Percentiles rank a stretch among this genome's conserved stretches.
These are phyloP conservation scores for Pestalotiopsis sp. DNA, from an alignment of 2,329 filamentous ascomycete genomes.

Conservation along the genomic window DNA sequence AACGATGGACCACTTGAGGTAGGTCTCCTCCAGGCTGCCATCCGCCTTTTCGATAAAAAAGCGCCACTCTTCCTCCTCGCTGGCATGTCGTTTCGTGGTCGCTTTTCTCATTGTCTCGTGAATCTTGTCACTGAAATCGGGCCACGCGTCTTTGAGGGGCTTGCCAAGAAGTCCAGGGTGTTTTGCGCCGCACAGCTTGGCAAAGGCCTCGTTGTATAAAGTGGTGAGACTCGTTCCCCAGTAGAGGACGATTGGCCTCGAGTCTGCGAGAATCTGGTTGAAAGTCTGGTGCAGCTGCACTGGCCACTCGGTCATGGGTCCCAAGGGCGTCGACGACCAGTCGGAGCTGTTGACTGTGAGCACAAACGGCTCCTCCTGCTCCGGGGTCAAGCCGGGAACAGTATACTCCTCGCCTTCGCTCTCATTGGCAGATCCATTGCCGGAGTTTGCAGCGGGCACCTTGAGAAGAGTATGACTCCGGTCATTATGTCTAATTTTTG, in stretches of 20 bases:
- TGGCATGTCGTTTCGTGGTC: slow-evolving; percentile 33
- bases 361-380: slow-evolving; percentile 39
- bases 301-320: slow-evolving; percentile 50
- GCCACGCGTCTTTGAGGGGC: slow-evolving; percentile 61
- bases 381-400: slow-evolving; percentile 37
- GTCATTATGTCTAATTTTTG: slow-evolving; percentile 16
- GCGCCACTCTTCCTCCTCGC: slow-evolving; percentile 45
- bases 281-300: slow-evolving; percentile 47
- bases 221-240: slow-evolving; percentile 65
- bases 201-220: slow-evolving; percentile 76
- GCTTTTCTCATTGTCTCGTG: slow-evolving; percentile 40
- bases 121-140: slow-evolving; percentile 45
- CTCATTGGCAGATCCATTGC: not conserved
- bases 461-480: slow-evolving; percentile 17
- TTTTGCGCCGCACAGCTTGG: slow-evolving; percentile 63
- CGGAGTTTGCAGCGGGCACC: slow-evolving; percentile 9
- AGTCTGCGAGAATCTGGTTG: slow-evolving; percentile 46
- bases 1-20: slow-evolving; percentile 50
- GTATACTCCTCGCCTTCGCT: slow-evolving; percentile 26
- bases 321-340: slow-evolving; percentile 50
- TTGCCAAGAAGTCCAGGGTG: slow-evolving; percentile 67
- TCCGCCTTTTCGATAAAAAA: slow-evolving; percentile 47
- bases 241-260: slow-evolving; percentile 60
- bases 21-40: slow-evolving; percentile 47
- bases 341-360: slow-evolving; percentile 44